These are phyloP conservation scores for Chaetomium olivaceum DNA, from an alignment of 2,329 filamentous ascomycete genomes.

Conservation along the genomic window DNA sequence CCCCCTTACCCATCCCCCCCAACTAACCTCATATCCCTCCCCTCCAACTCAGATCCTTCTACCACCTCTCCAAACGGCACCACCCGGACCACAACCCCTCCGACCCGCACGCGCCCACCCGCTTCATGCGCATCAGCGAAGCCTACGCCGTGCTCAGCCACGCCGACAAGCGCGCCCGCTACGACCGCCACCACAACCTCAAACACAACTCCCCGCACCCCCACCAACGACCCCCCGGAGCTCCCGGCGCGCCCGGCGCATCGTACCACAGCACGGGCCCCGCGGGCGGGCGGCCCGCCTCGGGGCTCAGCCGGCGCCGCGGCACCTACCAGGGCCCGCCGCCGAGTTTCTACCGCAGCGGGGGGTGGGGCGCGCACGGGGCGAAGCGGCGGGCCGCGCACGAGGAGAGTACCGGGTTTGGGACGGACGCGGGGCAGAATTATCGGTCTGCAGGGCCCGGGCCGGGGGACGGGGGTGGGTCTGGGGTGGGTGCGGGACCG, in stretches of 20 bases:
- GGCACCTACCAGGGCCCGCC: conserved; percentile 81
- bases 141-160: conserved; percentile 78
- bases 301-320: conserved; percentile 75
- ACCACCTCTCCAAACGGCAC: conserved; percentile 84
- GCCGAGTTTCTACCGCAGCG: conserved; percentile 81
- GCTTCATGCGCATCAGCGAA: conserved; percentile 81
- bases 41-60: conserved; percentile 70
- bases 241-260: conserved; percentile 33
- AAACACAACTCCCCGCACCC: conserved; percentile 37
- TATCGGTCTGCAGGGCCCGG: not conserved
- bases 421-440: not conserved
- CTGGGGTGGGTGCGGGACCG: not conserved
- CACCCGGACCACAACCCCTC: conserved; percentile 88
- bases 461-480: not conserved
- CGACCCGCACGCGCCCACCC: conserved; percentile 69
- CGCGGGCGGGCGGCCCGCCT: conserved; percentile 74
- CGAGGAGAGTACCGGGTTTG: conserved; percentile 41
- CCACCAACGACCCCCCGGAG: conserved; percentile 37
- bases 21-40: not conserved
- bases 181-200: conserved; percentile 71
- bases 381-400: conserved; percentile 60
- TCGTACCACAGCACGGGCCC: conserved; percentile 61
- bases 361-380: conserved; percentile 70
- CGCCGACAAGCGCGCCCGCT: conserved; percentile 71
- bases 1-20: not conserved